phyloP scores from a whole-genome alignment of 306 rosid genomes.

The Erythrophleum fordii region DNA sequence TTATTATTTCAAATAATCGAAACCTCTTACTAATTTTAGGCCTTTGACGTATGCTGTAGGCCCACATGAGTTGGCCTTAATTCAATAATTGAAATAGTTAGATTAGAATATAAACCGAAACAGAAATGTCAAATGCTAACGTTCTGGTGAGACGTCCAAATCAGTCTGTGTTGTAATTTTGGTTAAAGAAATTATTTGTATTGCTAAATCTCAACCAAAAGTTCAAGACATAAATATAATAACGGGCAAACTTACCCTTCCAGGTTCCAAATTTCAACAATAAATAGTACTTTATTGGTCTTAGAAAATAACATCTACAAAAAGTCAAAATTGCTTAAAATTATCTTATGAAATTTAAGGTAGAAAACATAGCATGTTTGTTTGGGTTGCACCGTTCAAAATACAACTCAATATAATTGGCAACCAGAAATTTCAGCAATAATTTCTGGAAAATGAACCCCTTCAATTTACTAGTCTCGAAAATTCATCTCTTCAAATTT shows the following conservation, averaged over 20 bases:
- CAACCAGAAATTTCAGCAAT: too few relatives aligned
- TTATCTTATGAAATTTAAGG: neutral
- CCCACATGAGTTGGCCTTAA: neutral
- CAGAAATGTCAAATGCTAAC: neutral
- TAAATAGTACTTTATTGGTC: neutral
- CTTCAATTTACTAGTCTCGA: too few relatives aligned
- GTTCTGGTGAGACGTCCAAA: conserved; percentile 6
- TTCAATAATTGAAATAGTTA: neutral
- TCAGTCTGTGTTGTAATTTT: neutral
- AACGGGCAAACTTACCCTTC: neutral
- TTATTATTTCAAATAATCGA: too few relatives aligned
- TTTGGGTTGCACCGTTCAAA: too few relatives aligned
- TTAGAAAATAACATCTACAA: neutral
- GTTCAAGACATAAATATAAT: neutral
- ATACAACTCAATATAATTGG: neutral
- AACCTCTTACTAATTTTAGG: neutral
- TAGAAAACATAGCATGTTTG: neutral
- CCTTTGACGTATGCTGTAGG: neutral
- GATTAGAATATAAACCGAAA: neutral
- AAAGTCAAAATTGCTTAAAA: neutral
- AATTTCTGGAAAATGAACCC: too few relatives aligned
- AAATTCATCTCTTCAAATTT: too few relatives aligned
- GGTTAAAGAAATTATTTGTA: neutral
- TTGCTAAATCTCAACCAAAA: neutral
- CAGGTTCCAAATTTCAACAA: neutral